Evolutionary conservation across 225 moss, liverwort and hornwort species (phyloP), one percentile per base, ranked within the genome.

Genomic region (Asterella californica): DNA sequence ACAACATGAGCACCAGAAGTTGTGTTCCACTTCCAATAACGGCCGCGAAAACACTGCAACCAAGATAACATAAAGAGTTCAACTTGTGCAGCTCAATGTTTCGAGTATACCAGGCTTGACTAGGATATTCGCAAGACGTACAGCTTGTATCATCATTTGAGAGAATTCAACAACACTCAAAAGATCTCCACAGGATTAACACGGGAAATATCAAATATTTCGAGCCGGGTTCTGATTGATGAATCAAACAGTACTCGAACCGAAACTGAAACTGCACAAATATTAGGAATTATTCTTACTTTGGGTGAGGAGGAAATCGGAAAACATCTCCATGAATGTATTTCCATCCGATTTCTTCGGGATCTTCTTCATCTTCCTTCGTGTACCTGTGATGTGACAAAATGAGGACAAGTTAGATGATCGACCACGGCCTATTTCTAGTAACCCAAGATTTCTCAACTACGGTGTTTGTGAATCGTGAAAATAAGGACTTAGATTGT

Each of bases 301-400:
- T 96, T 68, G 91, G 87, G 84, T 90, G 88, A 57, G 87, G 83
- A 81, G 96, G 96, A 59, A 91, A 94, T 83, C 96, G 90, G 77
- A 96, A 96, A 53, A 96, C 96, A 77, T 96, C 96, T 70, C 96
- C 96, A 81, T 96, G 96, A 68, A 96, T 96, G 68, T 94, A 96
- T 87, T 96, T 96, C 96, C 96, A 96, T 71, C 96, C 96, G 36
- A 92, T 96, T 85, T 94, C 96, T 86, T 96, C 94, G 15, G 90
- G 96, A 67, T 96, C 96, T 76, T 96, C 96, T 88, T 96, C 96
- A 83, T 96, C 96, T 83, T 96, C 94, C 70, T 92, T 96, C 11
- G 94, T 91, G 84, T 93, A 96, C 82, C 96, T 96, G 78, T 72
- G 50, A 24, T 15, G 27, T 42, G 19, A 53, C 11, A 53, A n/a